Base-by-base conservation (phyloP, 1,139 yeast genomes). In the Scheffersomyces cryptocercus region DNA sequence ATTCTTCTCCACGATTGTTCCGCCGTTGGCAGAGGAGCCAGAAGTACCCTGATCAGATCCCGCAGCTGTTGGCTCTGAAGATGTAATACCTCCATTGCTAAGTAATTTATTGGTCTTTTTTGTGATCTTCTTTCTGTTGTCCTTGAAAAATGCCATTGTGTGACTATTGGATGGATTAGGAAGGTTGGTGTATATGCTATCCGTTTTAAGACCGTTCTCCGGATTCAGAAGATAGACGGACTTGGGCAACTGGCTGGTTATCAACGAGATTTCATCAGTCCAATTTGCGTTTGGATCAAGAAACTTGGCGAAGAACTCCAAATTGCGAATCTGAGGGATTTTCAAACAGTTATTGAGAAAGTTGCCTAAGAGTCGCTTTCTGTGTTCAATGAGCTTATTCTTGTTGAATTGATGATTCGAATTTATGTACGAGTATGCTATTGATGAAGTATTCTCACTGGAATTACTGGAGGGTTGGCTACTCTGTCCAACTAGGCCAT, bases 231-330 rank as follows among this genome's bases (percentile, higher is more conserved):
- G 63, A 46, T 72, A 74, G 2, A 71, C 65, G 12, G 72, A 67
- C 46, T 68, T 70, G 2, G 79, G 79, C 29, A 75, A 58, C 45
- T 73, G 77, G 43, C 65, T 65, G 20, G 61, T 56, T 8, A 74
- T 67, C 31, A 74, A 53, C 12, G 63, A 49, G 13, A 70, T 72
- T 53, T 80, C 85, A 49, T 74, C 79, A 24, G 73, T 64, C 96
- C 96, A 91, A 55, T 84, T 84, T 3, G 88, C 81, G 52, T 85
- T 85, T 5, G 97, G 96, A 58, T 90, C 96, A 49, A 91, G 65
- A 58, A 91, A 91, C 58, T 85, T 82, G 33, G 82, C 77, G 55
- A 88, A 85, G 39, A 88, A 84, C 32, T 79, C 79, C 43, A 85
- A 77, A 36, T 74, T 74, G 20, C 84, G 67, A 10, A 89, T 71